Percentiles rank a stretch among this genome's conserved stretches.
Evolutionary conservation across 1,139 yeast species (phyloP).

Genomic region (Martiniozyma asiatica): DNA sequence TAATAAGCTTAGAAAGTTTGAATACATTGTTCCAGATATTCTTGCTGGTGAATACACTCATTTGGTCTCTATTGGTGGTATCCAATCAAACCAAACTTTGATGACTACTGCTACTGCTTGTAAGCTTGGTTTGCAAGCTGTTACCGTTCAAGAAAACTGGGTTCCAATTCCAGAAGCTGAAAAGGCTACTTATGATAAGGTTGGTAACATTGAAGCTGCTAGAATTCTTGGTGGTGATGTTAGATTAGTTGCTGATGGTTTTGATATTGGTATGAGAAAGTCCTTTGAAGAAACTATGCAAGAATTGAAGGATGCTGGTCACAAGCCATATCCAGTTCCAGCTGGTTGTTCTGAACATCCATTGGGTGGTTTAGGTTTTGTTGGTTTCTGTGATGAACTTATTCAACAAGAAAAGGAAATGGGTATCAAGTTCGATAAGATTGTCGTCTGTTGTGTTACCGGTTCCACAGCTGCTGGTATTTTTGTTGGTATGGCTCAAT

Average conservation of each 20-base stretch:
- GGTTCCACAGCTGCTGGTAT: slow-evolving; percentile 25
- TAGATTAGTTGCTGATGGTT: slow-evolving; percentile 21
- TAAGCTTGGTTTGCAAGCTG: slow-evolving; percentile 23
- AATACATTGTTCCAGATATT: slow-evolving; percentile 24
- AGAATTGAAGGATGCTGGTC: slow-evolving; percentile 16
- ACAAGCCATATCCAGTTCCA: slow-evolving; percentile 24
- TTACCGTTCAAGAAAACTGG: slow-evolving; percentile 24
- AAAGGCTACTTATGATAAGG: slow-evolving; percentile 21
- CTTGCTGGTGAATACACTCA: slow-evolving; percentile 23
- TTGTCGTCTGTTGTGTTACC: slow-evolving; percentile 24
- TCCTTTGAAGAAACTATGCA: slow-evolving; percentile 21
- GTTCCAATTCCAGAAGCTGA: slow-evolving; percentile 23
- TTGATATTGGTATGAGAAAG: slow-evolving; percentile 24
- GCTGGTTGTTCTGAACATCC: slow-evolving; percentile 25
- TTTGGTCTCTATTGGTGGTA: slow-evolving; percentile 25
- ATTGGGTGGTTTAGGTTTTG: slow-evolving; percentile 24
- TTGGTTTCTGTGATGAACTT: slow-evolving; percentile 23
- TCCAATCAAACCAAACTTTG: slow-evolving; percentile 24
- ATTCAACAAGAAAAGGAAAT: slow-evolving; percentile 22
- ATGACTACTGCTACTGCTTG: slow-evolving; percentile 26
- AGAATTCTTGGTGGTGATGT: slow-evolving; percentile 25
- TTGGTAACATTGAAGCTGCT: slow-evolving; percentile 24
- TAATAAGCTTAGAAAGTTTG: slow-evolving; percentile 23
- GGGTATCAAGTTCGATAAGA: slow-evolving; percentile 22
- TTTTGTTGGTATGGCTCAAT: slow-evolving; percentile 23